Evolutionary conservation across 2,329 filamentous ascomycete species (phyloP).

Genomic region (Calonectria pseudoturangicola): DNA sequence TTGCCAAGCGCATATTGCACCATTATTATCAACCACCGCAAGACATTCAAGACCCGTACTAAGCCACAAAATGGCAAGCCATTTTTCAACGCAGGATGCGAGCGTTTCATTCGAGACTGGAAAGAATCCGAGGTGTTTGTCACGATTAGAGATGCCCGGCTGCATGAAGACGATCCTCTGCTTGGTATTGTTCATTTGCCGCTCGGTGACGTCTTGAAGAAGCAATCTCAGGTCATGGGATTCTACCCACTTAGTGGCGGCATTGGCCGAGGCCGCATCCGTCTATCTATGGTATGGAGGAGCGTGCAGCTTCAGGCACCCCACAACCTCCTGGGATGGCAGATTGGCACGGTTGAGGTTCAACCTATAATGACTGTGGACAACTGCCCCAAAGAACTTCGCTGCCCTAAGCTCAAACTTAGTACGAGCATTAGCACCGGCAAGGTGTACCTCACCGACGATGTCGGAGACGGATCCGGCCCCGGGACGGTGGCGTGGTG

Average conservation of each 20-base stretch:
- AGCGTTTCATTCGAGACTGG: slow-evolving; percentile 83
- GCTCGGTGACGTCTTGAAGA: slow-evolving; percentile 75
- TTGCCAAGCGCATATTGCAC: slow-evolving; percentile 83
- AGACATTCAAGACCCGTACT: slow-evolving; percentile 81
- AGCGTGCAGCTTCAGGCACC: slow-evolving; percentile 79
- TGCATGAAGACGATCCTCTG: slow-evolving; percentile 81
- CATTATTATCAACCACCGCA: slow-evolving; percentile 83
- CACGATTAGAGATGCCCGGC: slow-evolving; percentile 78
- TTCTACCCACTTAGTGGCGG: slow-evolving; percentile 82
- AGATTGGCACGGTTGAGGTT: slow-evolving; percentile 82
- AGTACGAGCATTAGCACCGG: slow-evolving; percentile 73
- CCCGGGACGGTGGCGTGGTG: slow-evolving; percentile 65
- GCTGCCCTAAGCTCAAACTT: slow-evolving; percentile 74
- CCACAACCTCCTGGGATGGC: slow-evolving; percentile 78
- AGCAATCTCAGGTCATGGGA: slow-evolving; percentile 78
- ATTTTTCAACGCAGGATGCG: slow-evolving; percentile 86
- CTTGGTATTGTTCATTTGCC: slow-evolving; percentile 83
- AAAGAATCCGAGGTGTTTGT: slow-evolving; percentile 80
- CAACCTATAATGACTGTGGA: slow-evolving; percentile 68
- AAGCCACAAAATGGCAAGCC: slow-evolving; percentile 87
- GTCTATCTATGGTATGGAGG: slow-evolving; percentile 84
- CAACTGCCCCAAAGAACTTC: slow-evolving; percentile 67
- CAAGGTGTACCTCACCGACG: slow-evolving; percentile 72
- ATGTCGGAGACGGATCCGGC: slow-evolving; percentile 59
- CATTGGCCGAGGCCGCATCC: slow-evolving; percentile 81